Evolutionary conservation across 768 basidiomycete species (phyloP).

Genomic region (Serendipita sp.): DNA sequence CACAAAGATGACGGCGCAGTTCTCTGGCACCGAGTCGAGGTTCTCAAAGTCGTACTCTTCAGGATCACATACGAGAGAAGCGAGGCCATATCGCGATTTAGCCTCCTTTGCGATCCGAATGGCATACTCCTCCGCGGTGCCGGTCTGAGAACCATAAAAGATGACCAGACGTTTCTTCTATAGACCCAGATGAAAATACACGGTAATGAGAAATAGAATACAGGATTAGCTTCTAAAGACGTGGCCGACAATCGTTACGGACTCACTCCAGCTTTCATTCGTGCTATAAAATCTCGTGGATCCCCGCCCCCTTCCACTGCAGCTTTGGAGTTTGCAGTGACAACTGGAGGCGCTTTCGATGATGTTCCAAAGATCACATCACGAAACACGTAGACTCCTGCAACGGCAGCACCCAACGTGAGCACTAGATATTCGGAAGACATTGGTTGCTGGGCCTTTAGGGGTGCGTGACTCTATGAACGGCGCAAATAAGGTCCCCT

Average conservation of each 20-base stretch:
- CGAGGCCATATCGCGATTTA: conserved; percentile 87
- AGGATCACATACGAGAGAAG: conserved; percentile 92
- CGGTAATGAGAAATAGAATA: conserved; percentile 9
- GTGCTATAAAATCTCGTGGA: conserved; percentile 84
- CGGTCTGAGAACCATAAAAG: conserved; percentile 97
- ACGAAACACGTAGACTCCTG: conserved; percentile 66
- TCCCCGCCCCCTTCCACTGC: conserved; percentile 55
- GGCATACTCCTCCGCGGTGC: conserved; percentile 96
- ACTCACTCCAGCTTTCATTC: conserved; percentile 87
- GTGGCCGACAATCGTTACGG: background rate
- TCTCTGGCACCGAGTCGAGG: conserved; percentile 77
- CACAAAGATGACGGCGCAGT: conserved; percentile 82
- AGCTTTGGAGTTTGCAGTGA: conserved; percentile 24
- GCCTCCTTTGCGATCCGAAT: conserved; percentile 96
- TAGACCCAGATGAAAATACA: conserved; percentile 3
- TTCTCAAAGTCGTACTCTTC: conserved; percentile 99
- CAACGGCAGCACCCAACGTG: conserved; percentile 55
- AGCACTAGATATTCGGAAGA: conserved; percentile 56
- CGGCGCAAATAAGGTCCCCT: background rate
- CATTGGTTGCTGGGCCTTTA: background rate
- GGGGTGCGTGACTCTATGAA: background rate
- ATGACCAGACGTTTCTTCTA: conserved; percentile 96
- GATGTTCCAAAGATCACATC: conserved; percentile 60
- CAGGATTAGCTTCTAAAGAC: conserved; percentile 3
- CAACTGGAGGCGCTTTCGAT: conserved; percentile 36